These are phyloP conservation scores for Trichoderma asperelloides DNA, from an alignment of 495 filamentous ascomycete genomes.

Conservation along the genomic window DNA sequence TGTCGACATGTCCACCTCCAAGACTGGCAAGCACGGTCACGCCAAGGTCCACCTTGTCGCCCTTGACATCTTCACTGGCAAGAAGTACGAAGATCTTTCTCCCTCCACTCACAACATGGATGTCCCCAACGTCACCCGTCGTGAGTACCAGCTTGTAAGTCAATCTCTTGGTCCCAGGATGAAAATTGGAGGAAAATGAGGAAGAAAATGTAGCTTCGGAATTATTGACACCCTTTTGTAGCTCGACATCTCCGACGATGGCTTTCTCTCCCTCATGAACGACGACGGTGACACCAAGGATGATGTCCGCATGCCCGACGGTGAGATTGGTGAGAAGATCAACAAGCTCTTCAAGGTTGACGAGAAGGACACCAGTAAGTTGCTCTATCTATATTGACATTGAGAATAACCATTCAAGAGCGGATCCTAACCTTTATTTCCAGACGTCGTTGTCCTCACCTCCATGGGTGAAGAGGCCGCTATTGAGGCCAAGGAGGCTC, in stretches of 20 bases:
- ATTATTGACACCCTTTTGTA: constrained; percentile 22
- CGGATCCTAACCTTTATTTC: constrained; percentile 17
- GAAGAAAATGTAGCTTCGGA: background rate
- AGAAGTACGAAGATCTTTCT: constrained; percentile 99
- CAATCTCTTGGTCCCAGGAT: background rate
- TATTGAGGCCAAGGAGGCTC: constrained; percentile 89
- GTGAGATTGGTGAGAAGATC: constrained; percentile 78
- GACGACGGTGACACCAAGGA: constrained; percentile 78
- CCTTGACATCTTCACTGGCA: constrained; percentile 97
- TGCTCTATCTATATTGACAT: background rate
- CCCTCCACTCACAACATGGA: constrained; percentile 99
- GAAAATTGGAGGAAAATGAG: background rate
- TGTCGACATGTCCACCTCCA: constrained; percentile 99
- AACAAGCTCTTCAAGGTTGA: constrained; percentile 56
- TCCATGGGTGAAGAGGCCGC: constrained; percentile 93
- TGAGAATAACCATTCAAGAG: background rate
- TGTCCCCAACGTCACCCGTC: constrained; percentile 82
- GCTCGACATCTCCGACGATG: constrained; percentile 85
- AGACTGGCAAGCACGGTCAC: constrained; percentile 99
- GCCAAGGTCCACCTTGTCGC: constrained; percentile 98
- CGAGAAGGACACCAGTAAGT: constrained; percentile 74
- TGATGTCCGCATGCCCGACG: constrained; percentile 88
- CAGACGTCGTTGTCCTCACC: constrained; percentile 83
- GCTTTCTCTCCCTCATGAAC: constrained; percentile 81
- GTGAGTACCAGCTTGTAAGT: constrained; percentile 88